Evolutionary conservation across 2,329 filamentous ascomycete genomes (phyloP).

Genomic region (Pestalotiopsis sp.): DNA sequence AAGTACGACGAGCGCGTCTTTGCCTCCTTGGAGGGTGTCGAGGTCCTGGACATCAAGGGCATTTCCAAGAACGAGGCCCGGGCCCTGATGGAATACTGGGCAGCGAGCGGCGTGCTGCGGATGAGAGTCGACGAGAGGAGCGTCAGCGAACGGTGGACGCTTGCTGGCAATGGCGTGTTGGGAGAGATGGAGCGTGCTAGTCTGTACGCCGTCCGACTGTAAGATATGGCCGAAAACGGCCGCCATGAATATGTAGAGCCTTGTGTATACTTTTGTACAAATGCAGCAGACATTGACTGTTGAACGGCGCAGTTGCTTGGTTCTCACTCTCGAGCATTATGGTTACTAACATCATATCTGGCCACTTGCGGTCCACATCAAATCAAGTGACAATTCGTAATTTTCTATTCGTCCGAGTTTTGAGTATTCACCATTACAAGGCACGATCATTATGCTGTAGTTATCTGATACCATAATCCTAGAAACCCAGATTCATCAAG

Average conservation of each 20-base stretch:
- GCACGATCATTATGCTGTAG: too few relatives aligned
- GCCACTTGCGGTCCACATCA: too few relatives aligned
- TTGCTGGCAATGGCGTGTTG: constrained; percentile 80
- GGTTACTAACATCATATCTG: too few relatives aligned
- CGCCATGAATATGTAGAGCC: not conserved
- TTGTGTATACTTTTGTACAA: constrained; percentile 6
- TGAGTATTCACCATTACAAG: too few relatives aligned
- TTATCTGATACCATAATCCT: too few relatives aligned
- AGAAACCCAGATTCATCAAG: too few relatives aligned
- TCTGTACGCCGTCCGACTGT: constrained; percentile 33
- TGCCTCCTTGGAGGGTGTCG: constrained; percentile 51
- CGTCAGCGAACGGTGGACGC: constrained; percentile 81
- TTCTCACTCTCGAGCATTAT: not conserved
- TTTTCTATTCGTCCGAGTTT: too few relatives aligned
- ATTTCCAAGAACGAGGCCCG: constrained; percentile 76
- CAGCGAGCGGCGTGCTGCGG: constrained; percentile 78
- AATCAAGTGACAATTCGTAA: too few relatives aligned
- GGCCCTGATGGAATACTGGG: constrained; percentile 90
- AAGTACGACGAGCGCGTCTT: constrained; percentile 62
- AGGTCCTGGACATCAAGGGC: constrained; percentile 64
- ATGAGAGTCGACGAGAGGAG: constrained; percentile 69
- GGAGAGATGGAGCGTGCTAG: constrained; percentile 78
- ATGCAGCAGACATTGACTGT: not conserved
- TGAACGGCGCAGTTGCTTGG: not conserved
- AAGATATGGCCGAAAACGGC: not conserved